phyloP scores from a whole-genome alignment of 2,329 filamentous ascomycete species.

The Fusarium odoratissimum region DNA sequence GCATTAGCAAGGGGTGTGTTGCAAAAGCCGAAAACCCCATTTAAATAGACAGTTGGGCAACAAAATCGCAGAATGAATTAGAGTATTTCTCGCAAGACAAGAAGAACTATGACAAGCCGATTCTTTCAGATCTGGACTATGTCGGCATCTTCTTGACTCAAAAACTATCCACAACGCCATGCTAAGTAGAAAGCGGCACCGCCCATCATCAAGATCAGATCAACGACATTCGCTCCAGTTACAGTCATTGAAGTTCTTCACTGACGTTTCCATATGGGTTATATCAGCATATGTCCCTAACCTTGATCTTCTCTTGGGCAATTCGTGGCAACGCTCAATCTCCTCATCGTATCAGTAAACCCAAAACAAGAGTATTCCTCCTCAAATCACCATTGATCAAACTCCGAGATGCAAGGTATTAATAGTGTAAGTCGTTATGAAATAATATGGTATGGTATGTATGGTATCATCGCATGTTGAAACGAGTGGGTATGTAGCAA shows the following conservation, averaged over 20 bases:
- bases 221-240: constrained; percentile 2
- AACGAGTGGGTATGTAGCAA: constrained; percentile 50
- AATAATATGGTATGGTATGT: constrained; percentile 30
- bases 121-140: neutral
- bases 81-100: neutral
- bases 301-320: neutral
- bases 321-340: constrained; percentile 1
- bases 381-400: constrained; percentile 6
- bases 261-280: neutral
- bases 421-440: constrained; percentile 41
- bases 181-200: constrained; percentile 23
- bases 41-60: neutral
- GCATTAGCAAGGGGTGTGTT: neutral
- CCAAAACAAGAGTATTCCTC: constrained; percentile 22
- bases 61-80: neutral
- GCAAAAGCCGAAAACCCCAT: neutral
- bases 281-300: neutral
- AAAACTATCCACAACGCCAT: constrained; percentile 28
- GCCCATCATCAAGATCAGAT: constrained; percentile 3
- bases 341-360: neutral
- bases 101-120: neutral
- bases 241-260: neutral
- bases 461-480: constrained; percentile 47
- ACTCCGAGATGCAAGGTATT: constrained; percentile 39
- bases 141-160: constrained; percentile 3